phyloP scores from a whole-genome alignment of 2,329 filamentous ascomycete species.

The Teratosphaeria epicoccoides region DNA sequence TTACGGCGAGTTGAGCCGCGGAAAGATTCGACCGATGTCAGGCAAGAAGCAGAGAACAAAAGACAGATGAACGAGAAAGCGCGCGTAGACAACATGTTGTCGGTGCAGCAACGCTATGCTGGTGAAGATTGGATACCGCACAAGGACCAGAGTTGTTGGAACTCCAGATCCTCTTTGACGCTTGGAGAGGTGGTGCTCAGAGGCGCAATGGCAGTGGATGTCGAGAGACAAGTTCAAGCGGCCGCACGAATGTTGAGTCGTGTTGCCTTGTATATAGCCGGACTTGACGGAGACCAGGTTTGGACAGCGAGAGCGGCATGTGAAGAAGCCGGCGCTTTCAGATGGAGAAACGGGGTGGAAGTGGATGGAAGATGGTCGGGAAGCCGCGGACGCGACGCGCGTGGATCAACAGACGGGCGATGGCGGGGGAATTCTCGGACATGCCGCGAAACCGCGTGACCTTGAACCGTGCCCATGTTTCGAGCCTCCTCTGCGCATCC shows the following conservation, averaged over 20 bases:
- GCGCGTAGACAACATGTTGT: background rate
- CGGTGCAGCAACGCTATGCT: background rate
- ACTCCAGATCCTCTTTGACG: conserved; percentile 1
- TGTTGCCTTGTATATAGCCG: background rate
- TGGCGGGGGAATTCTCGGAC: too few relatives aligned
- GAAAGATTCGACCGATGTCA: background rate
- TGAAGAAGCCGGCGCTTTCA: background rate
- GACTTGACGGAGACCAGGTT: background rate
- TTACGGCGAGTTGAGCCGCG: background rate
- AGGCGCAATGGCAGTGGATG: background rate
- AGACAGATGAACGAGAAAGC: background rate
- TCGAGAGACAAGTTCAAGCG: background rate
- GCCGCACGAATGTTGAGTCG: background rate
- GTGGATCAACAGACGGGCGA: too few relatives aligned
- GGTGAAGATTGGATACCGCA: background rate
- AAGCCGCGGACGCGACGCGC: background rate
- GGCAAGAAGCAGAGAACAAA: background rate
- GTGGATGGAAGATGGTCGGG: background rate
- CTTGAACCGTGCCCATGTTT: background rate
- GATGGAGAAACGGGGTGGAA: background rate
- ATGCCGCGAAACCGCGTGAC: conserved; percentile 7
- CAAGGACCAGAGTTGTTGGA: conserved; percentile 5
- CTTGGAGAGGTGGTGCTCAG: background rate
- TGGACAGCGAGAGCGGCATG: background rate
- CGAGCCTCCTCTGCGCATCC: background rate